Percentiles rank a stretch among this genome's conserved stretches.
Evolutionary conservation across 176 grass and related monocot genomes (phyloP).

Genomic region (Eremochloa ophiuroides): DNA sequence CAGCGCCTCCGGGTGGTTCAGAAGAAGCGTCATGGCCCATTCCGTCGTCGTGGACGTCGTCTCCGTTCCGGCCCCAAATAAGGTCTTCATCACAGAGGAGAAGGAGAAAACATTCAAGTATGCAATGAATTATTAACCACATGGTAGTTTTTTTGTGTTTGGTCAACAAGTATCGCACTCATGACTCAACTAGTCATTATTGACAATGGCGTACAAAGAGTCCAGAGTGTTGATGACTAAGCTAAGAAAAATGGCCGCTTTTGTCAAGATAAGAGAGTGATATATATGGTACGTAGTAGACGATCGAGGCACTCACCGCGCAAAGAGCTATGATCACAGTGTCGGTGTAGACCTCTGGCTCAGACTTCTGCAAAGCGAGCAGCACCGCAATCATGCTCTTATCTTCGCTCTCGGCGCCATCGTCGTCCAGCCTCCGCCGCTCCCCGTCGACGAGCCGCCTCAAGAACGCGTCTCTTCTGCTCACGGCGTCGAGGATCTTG

Average conservation of each 20-base stretch:
- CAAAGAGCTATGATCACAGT: slow-evolving; percentile 9
- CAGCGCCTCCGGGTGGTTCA: not conserved
- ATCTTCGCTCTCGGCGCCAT: not conserved
- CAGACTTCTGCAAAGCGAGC: slow-evolving; percentile 23
- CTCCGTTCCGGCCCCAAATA: not conserved
- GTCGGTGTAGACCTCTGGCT: slow-evolving; percentile 50
- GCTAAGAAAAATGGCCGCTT: too few species aligned
- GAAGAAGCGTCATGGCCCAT: not conserved
- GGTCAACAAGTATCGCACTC: too few species aligned
- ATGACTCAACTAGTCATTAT: too few species aligned
- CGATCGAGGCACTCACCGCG: not conserved
- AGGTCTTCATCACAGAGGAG: not conserved
- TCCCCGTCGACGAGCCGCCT: slow-evolving; percentile 33
- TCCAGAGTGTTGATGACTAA: too few species aligned
- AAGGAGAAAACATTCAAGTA: too few species aligned
- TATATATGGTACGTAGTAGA: not conserved
- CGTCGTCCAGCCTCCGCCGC: not conserved
- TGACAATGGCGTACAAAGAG: too few species aligned
- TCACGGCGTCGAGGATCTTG: slow-evolving; percentile 5
- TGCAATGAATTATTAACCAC: too few species aligned
- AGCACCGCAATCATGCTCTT: slow-evolving; percentile 40
- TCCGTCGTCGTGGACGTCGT: slow-evolving; percentile 1
- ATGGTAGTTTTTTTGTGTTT: too few species aligned
- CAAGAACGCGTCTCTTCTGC: slow-evolving; percentile 14
- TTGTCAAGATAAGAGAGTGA: too few species aligned